Conservation (phyloP, 192 early-diverging fungal genomes). For the Umbelopsis vinacea region DNA sequence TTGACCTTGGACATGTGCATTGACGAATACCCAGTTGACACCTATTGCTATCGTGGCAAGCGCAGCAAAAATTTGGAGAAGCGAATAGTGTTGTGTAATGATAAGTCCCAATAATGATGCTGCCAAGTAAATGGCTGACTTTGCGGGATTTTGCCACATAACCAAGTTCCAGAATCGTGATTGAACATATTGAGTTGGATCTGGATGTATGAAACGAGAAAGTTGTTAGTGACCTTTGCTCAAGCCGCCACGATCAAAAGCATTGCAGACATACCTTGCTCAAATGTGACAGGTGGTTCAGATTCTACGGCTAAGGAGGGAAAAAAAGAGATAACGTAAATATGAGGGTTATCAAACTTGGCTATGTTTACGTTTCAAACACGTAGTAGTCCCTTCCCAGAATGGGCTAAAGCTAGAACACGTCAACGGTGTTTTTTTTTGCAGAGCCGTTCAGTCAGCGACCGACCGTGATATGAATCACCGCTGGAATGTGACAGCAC, state of each 20-base stretch:
- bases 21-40: slow-evolving; percentile 45
- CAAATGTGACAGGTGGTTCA: slow-evolving; percentile 16
- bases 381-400: not conserved
- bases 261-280: slow-evolving; percentile 18
- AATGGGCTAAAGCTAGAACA: not conserved
- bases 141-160: slow-evolving; percentile 40
- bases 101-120: slow-evolving; percentile 28
- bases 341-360: not conserved
- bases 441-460: not conserved
- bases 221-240: too few relatives aligned
- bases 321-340: not conserved
- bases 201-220: not conserved
- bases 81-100: slow-evolving; percentile 42
- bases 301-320: not conserved
- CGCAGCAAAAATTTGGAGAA: slow-evolving; percentile 34
- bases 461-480: not conserved
- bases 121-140: slow-evolving; percentile 26
- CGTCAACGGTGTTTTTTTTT: not conserved
- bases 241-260: too few relatives aligned
- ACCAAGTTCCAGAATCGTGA: slow-evolving; percentile 31
- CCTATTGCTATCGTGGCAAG: slow-evolving; percentile 40
- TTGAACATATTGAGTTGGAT: slow-evolving; percentile 34
- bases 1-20: slow-evolving; percentile 37
- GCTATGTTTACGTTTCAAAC: not conserved
- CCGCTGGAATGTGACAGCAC: slow-evolving; percentile 8